phyloP scores from a whole-genome alignment of 768 basidiomycete species.

The Russula griseocarnosa region DNA sequence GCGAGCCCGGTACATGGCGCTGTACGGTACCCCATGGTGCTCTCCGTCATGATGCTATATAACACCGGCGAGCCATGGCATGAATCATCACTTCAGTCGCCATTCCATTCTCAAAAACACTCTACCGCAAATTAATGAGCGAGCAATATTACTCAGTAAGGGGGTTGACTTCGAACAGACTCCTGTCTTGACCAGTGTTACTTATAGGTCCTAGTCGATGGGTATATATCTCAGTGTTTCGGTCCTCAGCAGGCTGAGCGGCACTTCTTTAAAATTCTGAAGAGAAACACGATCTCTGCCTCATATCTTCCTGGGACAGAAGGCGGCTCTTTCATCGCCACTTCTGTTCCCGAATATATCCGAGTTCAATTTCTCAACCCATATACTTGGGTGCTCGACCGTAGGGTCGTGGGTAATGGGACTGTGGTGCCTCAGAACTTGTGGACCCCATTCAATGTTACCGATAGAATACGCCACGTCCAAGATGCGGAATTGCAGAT shows the following conservation, averaged over 20 bases:
- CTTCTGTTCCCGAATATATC: neutral
- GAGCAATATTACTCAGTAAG: neutral
- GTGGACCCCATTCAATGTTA: neutral
- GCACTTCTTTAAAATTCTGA: neutral
- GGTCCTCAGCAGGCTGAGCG: neutral
- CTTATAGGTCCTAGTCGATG: constrained; percentile 15
- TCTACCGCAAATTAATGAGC: neutral
- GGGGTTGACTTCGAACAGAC: neutral
- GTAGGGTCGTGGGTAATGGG: no score
- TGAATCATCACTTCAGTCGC: no score
- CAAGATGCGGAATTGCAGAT: constrained; percentile 11
- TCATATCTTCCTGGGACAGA: neutral
- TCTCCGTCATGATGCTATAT: no score
- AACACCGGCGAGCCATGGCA: no score
- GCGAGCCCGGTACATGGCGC: no score
- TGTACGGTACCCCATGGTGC: no score
- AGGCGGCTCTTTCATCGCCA: neutral
- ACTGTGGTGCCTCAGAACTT: no score
- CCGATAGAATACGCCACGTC: constrained; percentile 15
- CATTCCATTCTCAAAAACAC: neutral
- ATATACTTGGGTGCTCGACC: no score
- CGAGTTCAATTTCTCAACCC: no score
- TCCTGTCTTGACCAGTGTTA: neutral
- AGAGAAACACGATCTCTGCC: neutral
- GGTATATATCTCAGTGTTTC: constrained; percentile 10